These are phyloP conservation scores for Epichloe hybrida DNA, from an alignment of 2,329 filamentous ascomycete species.

Conservation along the genomic window DNA sequence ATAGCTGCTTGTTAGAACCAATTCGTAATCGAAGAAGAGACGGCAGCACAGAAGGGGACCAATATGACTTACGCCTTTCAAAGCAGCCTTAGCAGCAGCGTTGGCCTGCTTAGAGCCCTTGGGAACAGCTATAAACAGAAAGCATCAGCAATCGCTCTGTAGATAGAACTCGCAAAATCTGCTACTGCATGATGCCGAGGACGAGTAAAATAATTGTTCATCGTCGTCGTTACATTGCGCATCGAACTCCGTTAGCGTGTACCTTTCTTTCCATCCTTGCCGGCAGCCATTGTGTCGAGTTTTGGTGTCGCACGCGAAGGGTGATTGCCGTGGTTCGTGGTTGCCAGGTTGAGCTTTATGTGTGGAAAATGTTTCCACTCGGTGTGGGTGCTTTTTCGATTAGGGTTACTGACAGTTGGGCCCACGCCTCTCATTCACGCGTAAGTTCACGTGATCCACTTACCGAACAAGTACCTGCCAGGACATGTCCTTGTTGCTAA, in stretches of 20 bases:
- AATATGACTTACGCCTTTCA: constrained; percentile 70
- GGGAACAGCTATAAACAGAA: constrained; percentile 41
- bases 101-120: constrained; percentile 75
- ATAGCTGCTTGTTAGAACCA: not conserved
- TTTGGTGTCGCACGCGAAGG: constrained; percentile 6
- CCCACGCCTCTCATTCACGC: not conserved
- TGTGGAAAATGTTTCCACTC: not conserved
- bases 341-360: not conserved
- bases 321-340: not conserved
- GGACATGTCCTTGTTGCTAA: too few relatives aligned
- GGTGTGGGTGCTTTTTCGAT: constrained; percentile 9
- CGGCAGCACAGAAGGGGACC: not conserved
- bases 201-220: constrained; percentile 3
- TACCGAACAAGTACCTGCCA: too few relatives aligned
- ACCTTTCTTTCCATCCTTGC: constrained; percentile 33
- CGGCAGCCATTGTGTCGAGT: constrained; percentile 22
- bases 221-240: constrained; percentile 3
- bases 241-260: constrained; percentile 19
- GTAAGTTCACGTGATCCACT: too few relatives aligned
- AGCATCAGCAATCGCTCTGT: constrained; percentile 61
- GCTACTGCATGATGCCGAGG: constrained; percentile 51
- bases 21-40: not conserved
- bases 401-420: not conserved
- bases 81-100: constrained; percentile 87
- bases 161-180: constrained; percentile 63